These are phyloP conservation scores for Fonsecaea pedrosoi DNA, from an alignment of 2,329 filamentous ascomycete genomes.

Conservation along the genomic window DNA sequence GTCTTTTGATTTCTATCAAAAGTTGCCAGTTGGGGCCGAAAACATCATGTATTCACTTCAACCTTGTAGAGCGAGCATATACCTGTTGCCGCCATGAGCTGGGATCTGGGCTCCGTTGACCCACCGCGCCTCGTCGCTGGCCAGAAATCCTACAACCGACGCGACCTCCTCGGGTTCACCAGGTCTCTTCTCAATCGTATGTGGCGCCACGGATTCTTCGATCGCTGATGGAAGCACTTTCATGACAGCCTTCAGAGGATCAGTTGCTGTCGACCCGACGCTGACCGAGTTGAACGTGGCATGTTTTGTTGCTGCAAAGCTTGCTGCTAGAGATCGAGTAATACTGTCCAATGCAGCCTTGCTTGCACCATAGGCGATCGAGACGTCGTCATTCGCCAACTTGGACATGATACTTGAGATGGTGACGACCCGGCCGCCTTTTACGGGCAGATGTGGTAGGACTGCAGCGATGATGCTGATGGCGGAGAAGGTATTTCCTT, in stretches of 20 bases:
- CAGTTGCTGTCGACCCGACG: slow-evolving; percentile 37
- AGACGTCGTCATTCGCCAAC: slow-evolving; percentile 9
- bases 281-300: slow-evolving; percentile 23
- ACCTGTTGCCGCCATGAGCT: slow-evolving; percentile 43
- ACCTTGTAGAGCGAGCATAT: slow-evolving; percentile 22
- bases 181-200: slow-evolving; percentile 44
- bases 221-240: slow-evolving; percentile 53
- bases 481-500: slow-evolving; percentile 19
- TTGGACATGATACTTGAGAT: slow-evolving; percentile 23
- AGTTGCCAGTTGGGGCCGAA: too few relatives aligned
- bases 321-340: slow-evolving; percentile 31
- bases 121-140: slow-evolving; percentile 55
- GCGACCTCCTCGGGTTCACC: slow-evolving; percentile 56
- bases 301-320: slow-evolving; percentile 1
- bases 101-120: slow-evolving; percentile 54
- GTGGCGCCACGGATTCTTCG: slow-evolving; percentile 53
- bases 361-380: slow-evolving; percentile 39
- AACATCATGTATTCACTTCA: background rate
- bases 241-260: slow-evolving; percentile 48
- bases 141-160: slow-evolving; percentile 55
- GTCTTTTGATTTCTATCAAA: too few relatives aligned
- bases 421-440: slow-evolving; percentile 31
- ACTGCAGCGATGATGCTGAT: slow-evolving; percentile 17
- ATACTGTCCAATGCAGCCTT: slow-evolving; percentile 44
- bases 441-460: slow-evolving; percentile 20